Conservation (phyloP, 2,329 filamentous ascomycete species). For the Cladorrhinum sp. region DNA sequence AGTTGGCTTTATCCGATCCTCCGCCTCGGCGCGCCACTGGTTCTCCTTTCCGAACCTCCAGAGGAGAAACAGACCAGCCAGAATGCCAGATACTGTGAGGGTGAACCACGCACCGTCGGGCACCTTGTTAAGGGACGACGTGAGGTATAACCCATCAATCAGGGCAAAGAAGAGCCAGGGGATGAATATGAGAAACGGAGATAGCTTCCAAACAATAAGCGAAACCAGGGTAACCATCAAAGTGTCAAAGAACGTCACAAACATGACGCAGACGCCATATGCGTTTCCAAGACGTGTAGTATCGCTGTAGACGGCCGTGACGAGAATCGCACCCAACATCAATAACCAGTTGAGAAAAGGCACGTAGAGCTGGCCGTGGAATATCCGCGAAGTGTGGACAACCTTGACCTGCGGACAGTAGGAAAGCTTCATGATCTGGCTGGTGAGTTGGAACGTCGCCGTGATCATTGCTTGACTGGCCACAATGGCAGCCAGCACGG, state of each 20-base stretch:
- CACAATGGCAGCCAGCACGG: conserved; percentile 68
- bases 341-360: conserved; percentile 74
- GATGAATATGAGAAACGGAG: conserved; percentile 56
- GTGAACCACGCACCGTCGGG: conserved; percentile 79
- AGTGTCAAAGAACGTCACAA: conserved; percentile 75
- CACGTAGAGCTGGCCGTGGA: conserved; percentile 74
- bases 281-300: conserved; percentile 69
- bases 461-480: conserved; percentile 79
- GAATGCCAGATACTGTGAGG: conserved; percentile 58
- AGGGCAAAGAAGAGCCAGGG: conserved; percentile 62
- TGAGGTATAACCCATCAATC: conserved; percentile 68
- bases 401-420: conserved; percentile 77
- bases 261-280: conserved; percentile 76
- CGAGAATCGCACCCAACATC: conserved; percentile 71
- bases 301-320: conserved; percentile 71
- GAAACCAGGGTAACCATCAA: conserved; percentile 70
- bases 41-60: conserved; percentile 79
- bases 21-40: conserved; percentile 68
- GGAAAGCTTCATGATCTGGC: conserved; percentile 65
- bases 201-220: conserved; percentile 67
- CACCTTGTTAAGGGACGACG: conserved; percentile 67
- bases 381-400: conserved; percentile 65
- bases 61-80: conserved; percentile 65
- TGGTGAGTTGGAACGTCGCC: conserved; percentile 65
- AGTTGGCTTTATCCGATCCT: conserved; percentile 54